Base-by-base conservation (phyloP, 345 rosid genomes). In the Eucalyptus regnans region DNA sequence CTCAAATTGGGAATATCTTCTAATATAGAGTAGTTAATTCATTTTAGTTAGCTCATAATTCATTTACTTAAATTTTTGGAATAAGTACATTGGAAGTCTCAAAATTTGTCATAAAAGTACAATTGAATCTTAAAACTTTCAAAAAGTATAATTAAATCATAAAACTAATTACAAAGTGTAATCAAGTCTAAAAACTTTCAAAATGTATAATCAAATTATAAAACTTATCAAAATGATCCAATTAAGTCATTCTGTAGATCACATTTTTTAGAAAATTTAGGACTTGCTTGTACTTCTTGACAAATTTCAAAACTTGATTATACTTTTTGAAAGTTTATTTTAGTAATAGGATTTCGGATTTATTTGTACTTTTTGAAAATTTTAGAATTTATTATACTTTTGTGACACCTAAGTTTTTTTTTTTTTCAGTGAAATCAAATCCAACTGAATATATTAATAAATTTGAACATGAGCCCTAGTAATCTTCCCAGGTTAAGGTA, bases 281-380 rank as follows among this genome's bases (percentile, higher is more conserved):
- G 0, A 23, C 5, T 56, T 23, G 12, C 9, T 56, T 56, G 27
- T 1, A 56, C 27, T 56, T 56, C 0, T 8, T 56, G 12, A 23
- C 3, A 22, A 56, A 1, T 56, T 56, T 56, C 0, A 22, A 20
- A 23, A 56, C 0, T 56, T 56, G 12, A 56, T 23, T 56, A 0
- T 23, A 9, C 3, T 56, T 23, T 56, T 22, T 52, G 9, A 52
- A 52, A 52, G 1, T 52, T 52, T 8, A 52, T 52, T 52, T 52
- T 52, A 1, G 0, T 56, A 23, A 56, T 1, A 56, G 0, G 1
- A 4, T 23, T 23, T 56, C 5, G 0, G 1, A 56, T 0, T 56
- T 56, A 22, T 4, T 56, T 23, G 0, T 0, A 56, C 0, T 56
- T 56, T 23, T 56, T 56, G 0, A 56, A 56, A 56, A 0, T 56